phyloP scores from a whole-genome alignment of 768 basidiomycete species.

The Pisolithus marmoratus region DNA sequence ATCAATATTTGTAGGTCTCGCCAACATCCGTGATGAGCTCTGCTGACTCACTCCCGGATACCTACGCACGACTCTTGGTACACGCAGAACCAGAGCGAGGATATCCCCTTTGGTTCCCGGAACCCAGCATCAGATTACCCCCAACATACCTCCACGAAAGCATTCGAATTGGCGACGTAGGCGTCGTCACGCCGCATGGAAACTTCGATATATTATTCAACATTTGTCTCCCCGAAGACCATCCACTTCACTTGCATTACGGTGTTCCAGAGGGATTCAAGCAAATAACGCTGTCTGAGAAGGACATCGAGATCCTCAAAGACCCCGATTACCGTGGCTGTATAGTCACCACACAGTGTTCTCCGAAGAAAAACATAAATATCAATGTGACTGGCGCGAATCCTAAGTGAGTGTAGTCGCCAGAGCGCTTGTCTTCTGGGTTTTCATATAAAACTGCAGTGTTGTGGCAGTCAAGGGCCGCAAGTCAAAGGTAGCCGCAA shows the following conservation, averaged over 20 bases:
- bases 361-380: not conserved
- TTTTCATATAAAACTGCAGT: no score
- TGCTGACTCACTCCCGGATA: not conserved
- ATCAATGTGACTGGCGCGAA: not conserved
- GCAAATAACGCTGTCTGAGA: constrained; percentile 10
- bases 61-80: constrained; percentile 12
- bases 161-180: constrained; percentile 31
- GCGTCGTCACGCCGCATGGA: constrained; percentile 20
- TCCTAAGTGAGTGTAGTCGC: not conserved
- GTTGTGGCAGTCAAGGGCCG: not conserved
- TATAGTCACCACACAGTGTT: not conserved
- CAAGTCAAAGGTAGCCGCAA: constrained; percentile 7
- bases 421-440: not conserved
- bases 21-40: no score
- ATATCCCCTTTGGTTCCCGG: constrained; percentile 27
- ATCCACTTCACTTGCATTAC: constrained; percentile 20
- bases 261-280: constrained; percentile 20
- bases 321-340: not conserved
- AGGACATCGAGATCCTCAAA: not conserved
- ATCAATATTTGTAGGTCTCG: no score
- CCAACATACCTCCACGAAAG: constrained; percentile 18
- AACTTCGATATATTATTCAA: constrained; percentile 29
- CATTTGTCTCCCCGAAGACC: constrained; percentile 20
- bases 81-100: constrained; percentile 14
- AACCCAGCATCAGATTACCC: constrained; percentile 17